These are phyloP conservation scores for Populus trichocarpa DNA, from an alignment of 441 rosid species.

Conservation along the genomic window DNA sequence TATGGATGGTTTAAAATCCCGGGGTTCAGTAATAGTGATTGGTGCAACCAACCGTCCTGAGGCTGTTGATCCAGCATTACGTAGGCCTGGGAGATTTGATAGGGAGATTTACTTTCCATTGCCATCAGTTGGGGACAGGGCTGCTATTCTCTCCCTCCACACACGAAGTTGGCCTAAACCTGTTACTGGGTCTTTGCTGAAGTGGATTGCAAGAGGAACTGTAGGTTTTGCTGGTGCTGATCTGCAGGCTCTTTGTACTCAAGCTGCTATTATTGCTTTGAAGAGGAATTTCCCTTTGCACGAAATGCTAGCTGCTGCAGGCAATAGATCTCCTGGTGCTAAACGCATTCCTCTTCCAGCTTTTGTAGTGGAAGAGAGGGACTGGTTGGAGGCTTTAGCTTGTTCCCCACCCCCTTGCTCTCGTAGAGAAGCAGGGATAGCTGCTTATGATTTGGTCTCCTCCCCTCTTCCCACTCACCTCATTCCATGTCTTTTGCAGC, in stretches of 20 bases:
- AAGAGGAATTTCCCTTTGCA: slow-evolving; percentile 97
- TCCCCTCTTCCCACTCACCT: slow-evolving; percentile 84
- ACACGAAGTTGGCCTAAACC: slow-evolving; percentile 96
- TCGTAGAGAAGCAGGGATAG: slow-evolving; percentile 92
- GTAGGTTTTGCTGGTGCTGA: slow-evolving; percentile 99
- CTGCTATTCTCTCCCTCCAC: slow-evolving; percentile 92
- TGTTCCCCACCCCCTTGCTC: slow-evolving; percentile 94
- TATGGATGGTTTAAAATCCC: slow-evolving; percentile 92
- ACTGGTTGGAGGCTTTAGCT: slow-evolving; percentile 96
- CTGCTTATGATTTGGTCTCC: slow-evolving; percentile 74
- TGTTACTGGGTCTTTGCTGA: slow-evolving; percentile 71
- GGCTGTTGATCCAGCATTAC: slow-evolving; percentile 96
- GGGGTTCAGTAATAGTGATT: slow-evolving; percentile 99
- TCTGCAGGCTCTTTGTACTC: slow-evolving; percentile 97
- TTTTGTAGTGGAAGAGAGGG: slow-evolving; percentile 85
- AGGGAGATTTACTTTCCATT: slow-evolving; percentile 94
- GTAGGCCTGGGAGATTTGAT: slow-evolving; percentile 99
- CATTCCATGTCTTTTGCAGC: slow-evolving; percentile 68
- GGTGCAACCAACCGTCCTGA: slow-evolving; percentile 99
- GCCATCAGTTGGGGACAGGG: slow-evolving; percentile 84
- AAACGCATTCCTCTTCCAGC: slow-evolving; percentile 72
- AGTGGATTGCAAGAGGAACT: slow-evolving; percentile 85
- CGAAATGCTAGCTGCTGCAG: slow-evolving; percentile 70
- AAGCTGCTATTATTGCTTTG: slow-evolving; percentile 84
- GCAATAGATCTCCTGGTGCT: slow-evolving; percentile 42